A percentile compares a stretch with the other conserved stretches of the same genome.
Conservation (phyloP, 768 basidiomycete genomes). For the Tylopilus balloui region DNA sequence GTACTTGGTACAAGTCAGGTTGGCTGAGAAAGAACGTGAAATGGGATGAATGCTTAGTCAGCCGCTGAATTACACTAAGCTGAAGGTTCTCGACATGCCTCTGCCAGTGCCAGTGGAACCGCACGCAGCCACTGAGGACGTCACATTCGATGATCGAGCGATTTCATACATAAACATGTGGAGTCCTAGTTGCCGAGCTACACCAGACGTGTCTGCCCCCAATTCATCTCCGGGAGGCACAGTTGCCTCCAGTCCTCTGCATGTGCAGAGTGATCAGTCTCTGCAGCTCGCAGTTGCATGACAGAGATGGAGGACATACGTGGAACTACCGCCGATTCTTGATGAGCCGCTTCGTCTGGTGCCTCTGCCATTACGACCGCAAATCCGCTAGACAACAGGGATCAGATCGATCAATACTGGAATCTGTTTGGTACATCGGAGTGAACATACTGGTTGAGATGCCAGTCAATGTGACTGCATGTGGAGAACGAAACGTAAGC, state of each 20-base stretch:
- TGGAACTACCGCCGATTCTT: conserved; percentile 14
- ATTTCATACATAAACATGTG: too few species aligned
- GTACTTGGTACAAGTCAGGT: too few species aligned
- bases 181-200: neutral
- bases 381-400: neutral
- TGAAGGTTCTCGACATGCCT: too few species aligned
- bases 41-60: too few species aligned
- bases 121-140: too few species aligned
- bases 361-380: conserved; percentile 6
- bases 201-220: neutral
- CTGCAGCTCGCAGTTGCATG: neutral
- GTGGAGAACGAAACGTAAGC: too few species aligned
- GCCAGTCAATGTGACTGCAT: neutral
- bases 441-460: neutral
- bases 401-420: neutral
- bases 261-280: neutral
- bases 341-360: neutral
- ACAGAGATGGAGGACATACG: conserved; percentile 5
- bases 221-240: neutral
- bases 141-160: too few species aligned
- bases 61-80: too few species aligned
- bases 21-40: too few species aligned
- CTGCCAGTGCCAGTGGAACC: too few species aligned
- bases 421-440: neutral
- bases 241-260: neutral